Percentiles rank a stretch among this genome's conserved stretches.
phyloP scores from a whole-genome alignment of 2,329 filamentous ascomycete species.

The Ascosphaera pollenicola region DNA sequence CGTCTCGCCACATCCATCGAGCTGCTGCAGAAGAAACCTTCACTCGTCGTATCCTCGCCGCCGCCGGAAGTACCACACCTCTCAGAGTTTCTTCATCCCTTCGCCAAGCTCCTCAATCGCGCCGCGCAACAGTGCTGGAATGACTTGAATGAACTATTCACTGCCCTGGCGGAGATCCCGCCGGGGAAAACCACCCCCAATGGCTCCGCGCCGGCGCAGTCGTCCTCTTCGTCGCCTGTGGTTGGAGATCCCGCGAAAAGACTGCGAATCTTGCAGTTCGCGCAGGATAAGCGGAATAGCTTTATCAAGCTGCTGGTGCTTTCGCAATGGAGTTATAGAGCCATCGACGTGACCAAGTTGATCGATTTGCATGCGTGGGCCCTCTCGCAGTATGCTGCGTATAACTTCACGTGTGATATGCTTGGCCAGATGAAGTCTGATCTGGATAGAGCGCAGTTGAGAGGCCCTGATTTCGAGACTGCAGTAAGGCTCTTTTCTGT shows the following conservation, averaged over 20 bases:
- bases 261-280: slow-evolving; percentile 49
- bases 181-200: slow-evolving; percentile 13
- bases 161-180: slow-evolving; percentile 46
- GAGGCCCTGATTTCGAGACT: slow-evolving; percentile 77
- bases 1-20: not conserved
- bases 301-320: slow-evolving; percentile 90
- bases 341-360: slow-evolving; percentile 58
- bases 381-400: slow-evolving; percentile 37
- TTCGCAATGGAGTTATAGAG: slow-evolving; percentile 68
- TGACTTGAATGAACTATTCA: slow-evolving; percentile 47
- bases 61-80: slow-evolving; percentile 43
- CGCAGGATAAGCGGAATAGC: slow-evolving; percentile 57
- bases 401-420: slow-evolving; percentile 36
- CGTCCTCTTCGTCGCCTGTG: no score
- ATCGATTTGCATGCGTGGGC: slow-evolving; percentile 72
- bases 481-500: slow-evolving; percentile 67
- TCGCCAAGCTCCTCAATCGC: slow-evolving; percentile 53
- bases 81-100: slow-evolving; percentile 50
- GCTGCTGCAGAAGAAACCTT: no score
- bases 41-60: slow-evolving; percentile 7
- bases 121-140: slow-evolving; percentile 69
- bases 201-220: slow-evolving; percentile 9
- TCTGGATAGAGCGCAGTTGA: slow-evolving; percentile 50
- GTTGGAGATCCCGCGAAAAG: slow-evolving; percentile 58
- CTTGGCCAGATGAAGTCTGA: slow-evolving; percentile 53